Evolutionary conservation across 1,139 yeast genomes (phyloP), one percentile per base, ranked within the genome.

Genomic region (Protomyces inouyei): DNA sequence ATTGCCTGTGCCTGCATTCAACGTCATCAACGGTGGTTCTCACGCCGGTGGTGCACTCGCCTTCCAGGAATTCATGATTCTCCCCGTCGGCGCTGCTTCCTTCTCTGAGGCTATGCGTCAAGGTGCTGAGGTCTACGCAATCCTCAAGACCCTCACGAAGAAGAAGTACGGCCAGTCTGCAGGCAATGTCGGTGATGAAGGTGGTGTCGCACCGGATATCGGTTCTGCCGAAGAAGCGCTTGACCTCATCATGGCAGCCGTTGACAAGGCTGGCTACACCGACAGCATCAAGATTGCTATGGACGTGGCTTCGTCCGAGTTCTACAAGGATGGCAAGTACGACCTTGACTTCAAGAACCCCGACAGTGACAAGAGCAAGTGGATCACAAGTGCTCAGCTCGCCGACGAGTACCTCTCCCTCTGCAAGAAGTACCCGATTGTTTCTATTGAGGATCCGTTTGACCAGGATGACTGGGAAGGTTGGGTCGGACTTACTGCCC

Each of bases 401-500:
- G 92, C 95, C 74, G 84, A 83, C 70, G 81, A 88, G 79, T 92
- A 92, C 86, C 82, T 80, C 73, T 80, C 83, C 73, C 86, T 92
- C 78, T 78, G 88, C 76, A 79, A 81, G 76, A 88, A 88, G 78
- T 92, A 92, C 86, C 97, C 97, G 82, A 91, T 92, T 82, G 95
- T 91, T 73, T 91, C 97, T 70, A 83, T 91, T 73, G 98, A 92
- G 84, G 97, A 92, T 82, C 97, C 97, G 79, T 92, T 92, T 77
- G 97, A 93, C 73, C 97, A 92, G 85, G 96, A 90, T 79, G 98
- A 92, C 85, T 92, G 97, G 97, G 96, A 85, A 70, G 89, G 97
- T 75, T 92, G 98, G 98, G 79, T 83, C 71, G 88, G 85, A 81
- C 89, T 90, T 83, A 86, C 79, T 84, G 72, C 82, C 73, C 80